These are phyloP conservation scores for Starmerella ratchasimensis DNA, from an alignment of 805 yeast species.

Conservation along the genomic window DNA sequence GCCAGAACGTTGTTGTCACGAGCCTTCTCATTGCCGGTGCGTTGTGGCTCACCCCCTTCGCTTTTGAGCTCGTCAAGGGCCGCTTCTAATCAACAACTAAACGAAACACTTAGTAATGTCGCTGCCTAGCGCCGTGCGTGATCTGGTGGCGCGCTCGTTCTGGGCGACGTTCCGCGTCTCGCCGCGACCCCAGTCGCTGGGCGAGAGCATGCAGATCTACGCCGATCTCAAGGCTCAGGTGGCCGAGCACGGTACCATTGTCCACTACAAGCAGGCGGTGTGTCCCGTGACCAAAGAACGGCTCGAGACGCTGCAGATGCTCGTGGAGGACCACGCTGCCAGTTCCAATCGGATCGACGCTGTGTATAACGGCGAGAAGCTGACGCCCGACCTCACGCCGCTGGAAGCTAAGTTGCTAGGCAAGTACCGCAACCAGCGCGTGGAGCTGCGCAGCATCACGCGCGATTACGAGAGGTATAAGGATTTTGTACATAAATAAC, in stretches of 20 bases:
- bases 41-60: slow-evolving; percentile 31
- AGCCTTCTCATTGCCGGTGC: slow-evolving; percentile 27
- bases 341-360: slow-evolving; percentile 2
- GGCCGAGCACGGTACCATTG: slow-evolving; percentile 18
- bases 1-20: slow-evolving; percentile 23
- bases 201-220: slow-evolving; percentile 15
- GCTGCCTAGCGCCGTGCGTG: slow-evolving; percentile 6
- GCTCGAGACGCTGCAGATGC: slow-evolving; percentile 19
- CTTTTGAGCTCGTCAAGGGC: slow-evolving; percentile 28
- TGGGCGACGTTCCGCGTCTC: slow-evolving; percentile 15
- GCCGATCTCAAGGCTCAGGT: slow-evolving; percentile 9
- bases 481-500: background rate
- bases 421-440: background rate
- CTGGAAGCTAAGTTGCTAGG: slow-evolving; percentile 5
- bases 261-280: slow-evolving; percentile 22
- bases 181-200: slow-evolving; percentile 19
- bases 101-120: background rate
- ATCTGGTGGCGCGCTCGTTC: slow-evolving; percentile 15
- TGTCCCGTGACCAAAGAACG: slow-evolving; percentile 26
- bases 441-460: slow-evolving; percentile 5
- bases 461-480: slow-evolving; percentile 6
- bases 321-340: slow-evolving; percentile 21
- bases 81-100: slow-evolving; percentile 23
- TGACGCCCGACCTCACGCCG: slow-evolving; percentile 7
- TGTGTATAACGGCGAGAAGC: slow-evolving; percentile 6